phyloP scores from a whole-genome alignment of 371 early-diverging fungal genomes.

The Rhizopus sp. region DNA sequence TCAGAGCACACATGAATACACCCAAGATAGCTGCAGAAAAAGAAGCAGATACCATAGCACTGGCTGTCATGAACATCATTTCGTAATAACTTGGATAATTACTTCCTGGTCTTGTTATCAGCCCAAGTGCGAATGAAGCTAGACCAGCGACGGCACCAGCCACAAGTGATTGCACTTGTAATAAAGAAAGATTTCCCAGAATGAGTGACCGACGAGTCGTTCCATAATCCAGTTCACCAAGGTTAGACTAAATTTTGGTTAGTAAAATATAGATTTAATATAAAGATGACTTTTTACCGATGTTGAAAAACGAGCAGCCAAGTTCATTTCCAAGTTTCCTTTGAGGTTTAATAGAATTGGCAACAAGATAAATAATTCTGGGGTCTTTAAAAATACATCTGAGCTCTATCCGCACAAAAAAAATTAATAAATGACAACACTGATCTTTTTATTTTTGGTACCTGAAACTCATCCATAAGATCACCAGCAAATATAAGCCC shows the following conservation, averaged over 20 bases:
- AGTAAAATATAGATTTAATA: background rate
- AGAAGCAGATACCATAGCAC: slow-evolving; percentile 71
- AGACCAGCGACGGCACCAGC: slow-evolving; percentile 72
- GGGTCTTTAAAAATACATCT: slow-evolving; percentile 65
- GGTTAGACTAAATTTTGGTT: slow-evolving; percentile 53
- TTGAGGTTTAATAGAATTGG: slow-evolving; percentile 83
- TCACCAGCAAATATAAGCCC: slow-evolving; percentile 76
- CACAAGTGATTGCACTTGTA: slow-evolving; percentile 72
- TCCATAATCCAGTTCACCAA: slow-evolving; percentile 63
- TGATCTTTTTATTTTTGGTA: slow-evolving; percentile 17
- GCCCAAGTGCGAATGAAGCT: slow-evolving; percentile 63
- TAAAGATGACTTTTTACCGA: slow-evolving; percentile 44
- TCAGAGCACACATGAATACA: slow-evolving; percentile 67
- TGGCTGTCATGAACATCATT: slow-evolving; percentile 65
- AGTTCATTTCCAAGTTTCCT: slow-evolving; percentile 89
- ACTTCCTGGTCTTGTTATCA: slow-evolving; percentile 54
- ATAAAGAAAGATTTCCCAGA: slow-evolving; percentile 66
- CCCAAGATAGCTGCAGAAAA: slow-evolving; percentile 76
- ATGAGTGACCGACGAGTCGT: slow-evolving; percentile 53
- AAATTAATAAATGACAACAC: background rate
- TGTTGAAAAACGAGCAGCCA: slow-evolving; percentile 81
- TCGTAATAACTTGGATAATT: slow-evolving; percentile 47
- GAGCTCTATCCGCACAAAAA: slow-evolving; percentile 50
- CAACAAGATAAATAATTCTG: slow-evolving; percentile 83
- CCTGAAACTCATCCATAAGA: slow-evolving; percentile 68